Evolutionary conservation across 805 yeast genomes (phyloP).

Genomic region (Hermanozyma aechmeae): DNA sequence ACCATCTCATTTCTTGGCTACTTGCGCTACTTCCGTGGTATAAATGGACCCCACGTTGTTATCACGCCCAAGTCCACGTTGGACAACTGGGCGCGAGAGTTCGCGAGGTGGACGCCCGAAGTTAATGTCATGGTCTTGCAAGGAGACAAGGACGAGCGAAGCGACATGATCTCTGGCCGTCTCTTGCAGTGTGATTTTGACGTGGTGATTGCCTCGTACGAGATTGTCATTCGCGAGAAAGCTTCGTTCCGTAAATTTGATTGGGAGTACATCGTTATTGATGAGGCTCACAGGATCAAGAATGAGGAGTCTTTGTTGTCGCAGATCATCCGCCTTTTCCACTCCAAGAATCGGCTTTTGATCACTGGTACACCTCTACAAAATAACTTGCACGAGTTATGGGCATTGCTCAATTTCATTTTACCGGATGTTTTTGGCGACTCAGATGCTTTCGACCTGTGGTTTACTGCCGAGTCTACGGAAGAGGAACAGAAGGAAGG

Average conservation of each 20-base stretch:
- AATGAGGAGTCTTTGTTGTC: slow-evolving; percentile 67
- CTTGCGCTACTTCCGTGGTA: slow-evolving; percentile 49
- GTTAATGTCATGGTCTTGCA: slow-evolving; percentile 61
- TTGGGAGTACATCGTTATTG: slow-evolving; percentile 73
- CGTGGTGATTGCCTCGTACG: slow-evolving; percentile 64
- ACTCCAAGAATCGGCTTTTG: slow-evolving; percentile 58
- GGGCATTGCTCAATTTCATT: slow-evolving; percentile 72
- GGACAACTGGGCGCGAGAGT: slow-evolving; percentile 75
- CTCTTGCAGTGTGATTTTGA: slow-evolving; percentile 59
- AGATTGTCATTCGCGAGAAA: slow-evolving; percentile 69
- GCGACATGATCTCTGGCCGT: slow-evolving; percentile 39
- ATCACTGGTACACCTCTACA: slow-evolving; percentile 82
- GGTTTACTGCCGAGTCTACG: slow-evolving; percentile 43
- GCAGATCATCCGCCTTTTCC: slow-evolving; percentile 65
- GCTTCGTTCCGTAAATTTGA: slow-evolving; percentile 53
- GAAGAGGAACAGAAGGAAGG: slow-evolving; percentile 26
- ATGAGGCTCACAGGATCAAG: slow-evolving; percentile 78
- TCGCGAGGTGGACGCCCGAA: slow-evolving; percentile 73
- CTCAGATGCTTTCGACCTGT: slow-evolving; percentile 62
- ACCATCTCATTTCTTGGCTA: slow-evolving; percentile 72
- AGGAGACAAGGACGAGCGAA: slow-evolving; percentile 66
- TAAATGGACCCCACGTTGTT: slow-evolving; percentile 66
- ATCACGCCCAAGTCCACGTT: slow-evolving; percentile 75
- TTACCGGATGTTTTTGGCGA: slow-evolving; percentile 74
- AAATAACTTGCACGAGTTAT: slow-evolving; percentile 68